These are phyloP conservation scores for Claviceps sp. DNA, from an alignment of 2,329 filamentous ascomycete species.

Conservation along the genomic window DNA sequence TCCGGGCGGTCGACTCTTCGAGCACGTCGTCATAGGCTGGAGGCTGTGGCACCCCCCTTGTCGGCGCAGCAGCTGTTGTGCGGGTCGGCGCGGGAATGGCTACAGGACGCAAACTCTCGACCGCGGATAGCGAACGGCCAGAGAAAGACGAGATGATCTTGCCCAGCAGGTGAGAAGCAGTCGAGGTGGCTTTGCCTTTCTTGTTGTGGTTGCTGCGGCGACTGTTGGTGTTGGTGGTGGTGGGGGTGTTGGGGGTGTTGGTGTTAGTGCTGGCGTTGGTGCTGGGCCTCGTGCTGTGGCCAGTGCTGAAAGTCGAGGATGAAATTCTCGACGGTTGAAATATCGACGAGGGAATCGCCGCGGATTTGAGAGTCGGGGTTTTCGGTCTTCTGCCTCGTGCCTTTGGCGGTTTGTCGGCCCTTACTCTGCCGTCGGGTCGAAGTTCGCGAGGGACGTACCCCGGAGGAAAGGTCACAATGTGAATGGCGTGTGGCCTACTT, in stretches of 20 bases:
- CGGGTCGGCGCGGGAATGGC: not conserved
- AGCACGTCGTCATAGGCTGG: conserved; percentile 20
- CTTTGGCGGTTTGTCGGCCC: not conserved
- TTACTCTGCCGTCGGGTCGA: conserved; percentile 12
- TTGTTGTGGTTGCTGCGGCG: conserved; percentile 24
- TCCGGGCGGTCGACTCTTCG: conserved; percentile 9
- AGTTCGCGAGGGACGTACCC: conserved; percentile 33
- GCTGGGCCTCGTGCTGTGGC: not conserved
- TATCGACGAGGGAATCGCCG: not conserved
- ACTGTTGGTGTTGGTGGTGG: conserved; percentile 15
- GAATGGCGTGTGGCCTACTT: conserved; percentile 27
- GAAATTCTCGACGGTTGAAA: not conserved
- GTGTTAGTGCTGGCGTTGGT: conserved; percentile 11
- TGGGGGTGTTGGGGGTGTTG: conserved; percentile 28
- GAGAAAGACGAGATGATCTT: conserved; percentile 9
- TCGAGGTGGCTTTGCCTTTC: not conserved
- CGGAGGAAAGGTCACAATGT: conserved; percentile 28
- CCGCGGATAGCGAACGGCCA: conserved; percentile 1
- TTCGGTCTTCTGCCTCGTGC: not conserved
- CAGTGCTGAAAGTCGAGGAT: not conserved
- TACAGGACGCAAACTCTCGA: not conserved
- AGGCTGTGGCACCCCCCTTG: conserved; percentile 10
- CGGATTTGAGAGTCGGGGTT: conserved; percentile 1
- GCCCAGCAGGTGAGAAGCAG: conserved; percentile 4
- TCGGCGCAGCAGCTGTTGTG: not conserved